Conservation (phyloP, 139 green algal genomes). For the Chlorella vulgaris region DNA sequence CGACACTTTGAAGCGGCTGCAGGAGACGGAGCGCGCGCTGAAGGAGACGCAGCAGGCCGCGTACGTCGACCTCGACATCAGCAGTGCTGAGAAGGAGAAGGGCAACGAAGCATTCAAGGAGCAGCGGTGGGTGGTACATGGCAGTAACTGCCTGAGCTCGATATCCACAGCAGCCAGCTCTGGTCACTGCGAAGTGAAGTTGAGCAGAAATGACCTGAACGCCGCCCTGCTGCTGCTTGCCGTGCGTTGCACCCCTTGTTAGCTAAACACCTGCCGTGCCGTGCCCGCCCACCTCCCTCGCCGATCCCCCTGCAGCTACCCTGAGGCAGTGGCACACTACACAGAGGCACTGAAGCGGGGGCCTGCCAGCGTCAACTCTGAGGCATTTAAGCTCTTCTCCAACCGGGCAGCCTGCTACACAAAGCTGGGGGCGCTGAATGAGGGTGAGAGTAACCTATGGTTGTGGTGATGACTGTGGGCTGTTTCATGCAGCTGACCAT, state of each 20-base stretch:
- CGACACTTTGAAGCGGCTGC: constrained; percentile 95
- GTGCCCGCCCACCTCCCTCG: too few species aligned
- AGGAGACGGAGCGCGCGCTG: constrained; percentile 89
- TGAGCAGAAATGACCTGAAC: too few species aligned
- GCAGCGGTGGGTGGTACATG: constrained; percentile 38
- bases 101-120: constrained; percentile 96
- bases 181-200: too few species aligned
- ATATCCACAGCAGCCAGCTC: too few species aligned
- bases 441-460: constrained; percentile 70
- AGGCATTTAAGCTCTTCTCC: constrained; percentile 97
- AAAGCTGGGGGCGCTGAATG: constrained; percentile 94
- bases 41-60: constrained; percentile 72
- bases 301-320: constrained; percentile 70
- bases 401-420: constrained; percentile 99
- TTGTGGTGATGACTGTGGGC: too few species aligned
- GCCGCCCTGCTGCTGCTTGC: too few species aligned
- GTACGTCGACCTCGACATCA: constrained; percentile 89
- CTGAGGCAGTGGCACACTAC: constrained; percentile 94
- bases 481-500: too few species aligned
- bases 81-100: constrained; percentile 82
- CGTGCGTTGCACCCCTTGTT: too few species aligned
- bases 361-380: constrained; percentile 77
- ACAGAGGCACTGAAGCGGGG: constrained; percentile 93
- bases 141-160: too few species aligned
- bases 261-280: too few species aligned